phyloP scores from a whole-genome alignment of 345 rosid genomes.

The Eucalyptus cloeziana region DNA sequence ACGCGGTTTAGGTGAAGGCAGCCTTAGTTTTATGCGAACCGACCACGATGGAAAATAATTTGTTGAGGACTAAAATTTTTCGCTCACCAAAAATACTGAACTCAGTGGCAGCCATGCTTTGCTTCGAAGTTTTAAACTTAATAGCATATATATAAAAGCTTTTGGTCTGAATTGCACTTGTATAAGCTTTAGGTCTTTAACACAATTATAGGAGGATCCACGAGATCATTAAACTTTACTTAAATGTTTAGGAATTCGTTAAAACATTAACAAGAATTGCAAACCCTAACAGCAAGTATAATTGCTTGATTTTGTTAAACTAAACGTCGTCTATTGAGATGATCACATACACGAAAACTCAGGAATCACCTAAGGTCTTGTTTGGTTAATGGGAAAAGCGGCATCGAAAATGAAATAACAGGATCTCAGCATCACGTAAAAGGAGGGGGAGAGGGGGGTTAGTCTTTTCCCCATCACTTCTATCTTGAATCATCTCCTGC shows the following conservation, averaged over 20 bases:
- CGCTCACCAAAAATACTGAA: background rate
- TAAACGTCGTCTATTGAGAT: background rate
- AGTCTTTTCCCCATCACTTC: background rate
- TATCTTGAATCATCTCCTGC: background rate
- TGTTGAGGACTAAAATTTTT: background rate
- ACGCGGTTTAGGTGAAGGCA: background rate
- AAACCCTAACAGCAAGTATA: background rate
- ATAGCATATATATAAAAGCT: background rate
- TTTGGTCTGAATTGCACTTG: background rate
- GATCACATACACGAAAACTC: background rate
- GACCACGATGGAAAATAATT: background rate
- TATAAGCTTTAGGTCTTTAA: background rate
- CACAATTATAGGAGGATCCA: background rate
- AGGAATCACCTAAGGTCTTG: background rate
- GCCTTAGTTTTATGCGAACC: background rate
- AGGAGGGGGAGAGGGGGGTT: background rate
- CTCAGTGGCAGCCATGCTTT: background rate
- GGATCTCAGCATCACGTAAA: background rate
- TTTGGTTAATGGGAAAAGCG: background rate
- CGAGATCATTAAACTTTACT: background rate
- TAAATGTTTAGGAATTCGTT: background rate
- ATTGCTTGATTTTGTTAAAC: background rate
- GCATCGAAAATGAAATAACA: fast-evolving
- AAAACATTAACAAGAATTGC: background rate
- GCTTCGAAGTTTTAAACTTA: background rate